Evolutionary conservation across 257 asterid species (phyloP).

Genomic region (Gentiana macrophylla): DNA sequence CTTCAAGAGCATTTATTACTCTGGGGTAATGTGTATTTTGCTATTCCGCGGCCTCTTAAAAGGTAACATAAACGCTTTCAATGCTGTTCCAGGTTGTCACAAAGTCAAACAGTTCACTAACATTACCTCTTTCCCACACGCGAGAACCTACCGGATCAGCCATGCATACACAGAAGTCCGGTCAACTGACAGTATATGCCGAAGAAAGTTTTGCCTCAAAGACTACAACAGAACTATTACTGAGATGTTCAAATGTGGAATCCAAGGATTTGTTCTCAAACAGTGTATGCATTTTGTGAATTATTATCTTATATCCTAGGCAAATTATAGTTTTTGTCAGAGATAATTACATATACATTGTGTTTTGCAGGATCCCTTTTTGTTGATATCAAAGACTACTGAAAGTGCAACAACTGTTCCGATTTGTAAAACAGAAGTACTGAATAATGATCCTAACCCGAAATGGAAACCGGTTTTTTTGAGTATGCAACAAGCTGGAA

Average conservation of each 20-base stretch:
- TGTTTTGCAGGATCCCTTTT: conserved; percentile 83
- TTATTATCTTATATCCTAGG: conserved; percentile 9
- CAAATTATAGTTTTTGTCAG: conserved; percentile 7
- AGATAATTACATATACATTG: conserved; percentile 10
- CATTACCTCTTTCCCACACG: conserved; percentile 47
- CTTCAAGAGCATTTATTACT: too few relatives aligned
- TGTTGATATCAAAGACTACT: conserved; percentile 63
- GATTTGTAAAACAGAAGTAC: conserved; percentile 92
- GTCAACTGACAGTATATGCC: conserved; percentile 61
- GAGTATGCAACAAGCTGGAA: conserved; percentile 90
- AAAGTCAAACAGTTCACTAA: conserved; percentile 45
- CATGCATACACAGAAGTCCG: conserved; percentile 30
- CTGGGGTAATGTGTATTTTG: too few relatives aligned
- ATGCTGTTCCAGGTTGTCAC: conserved; percentile 51
- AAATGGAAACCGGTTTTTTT: conserved; percentile 67
- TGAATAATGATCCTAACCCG: conserved; percentile 73
- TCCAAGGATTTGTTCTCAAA: conserved; percentile 89
- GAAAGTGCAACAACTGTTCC: conserved; percentile 68
- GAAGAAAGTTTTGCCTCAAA: conserved; percentile 84
- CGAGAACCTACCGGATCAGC: conserved; percentile 35
- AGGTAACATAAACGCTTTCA: not conserved
- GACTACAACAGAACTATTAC: conserved; percentile 65
- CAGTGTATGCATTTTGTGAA: conserved; percentile 46
- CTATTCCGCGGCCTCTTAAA: too few relatives aligned
- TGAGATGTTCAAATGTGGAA: conserved; percentile 87